phyloP scores from a whole-genome alignment of 352 stramenopile species.

The Globisporangium solare region DNA sequence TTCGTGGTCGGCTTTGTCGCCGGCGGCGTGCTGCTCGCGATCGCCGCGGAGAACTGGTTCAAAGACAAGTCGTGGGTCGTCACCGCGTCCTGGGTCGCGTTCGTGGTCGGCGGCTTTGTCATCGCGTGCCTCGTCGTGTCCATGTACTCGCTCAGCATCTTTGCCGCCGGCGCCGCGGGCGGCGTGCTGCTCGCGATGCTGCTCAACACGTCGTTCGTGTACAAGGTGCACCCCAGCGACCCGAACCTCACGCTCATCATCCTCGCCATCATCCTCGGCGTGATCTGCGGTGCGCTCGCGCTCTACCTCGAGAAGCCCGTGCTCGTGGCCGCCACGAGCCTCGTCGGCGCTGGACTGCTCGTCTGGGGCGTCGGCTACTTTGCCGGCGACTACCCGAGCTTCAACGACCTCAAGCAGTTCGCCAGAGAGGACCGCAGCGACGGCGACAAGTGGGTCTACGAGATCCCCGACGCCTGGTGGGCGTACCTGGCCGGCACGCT shows the following conservation, averaged over 20 bases:
- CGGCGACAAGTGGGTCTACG: slow-evolving; percentile 42
- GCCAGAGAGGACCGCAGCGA: slow-evolving; percentile 27
- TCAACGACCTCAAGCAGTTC: slow-evolving; percentile 47
- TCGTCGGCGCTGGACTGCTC: slow-evolving; percentile 40
- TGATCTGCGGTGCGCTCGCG: slow-evolving; percentile 32
- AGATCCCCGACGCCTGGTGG: slow-evolving; percentile 57
- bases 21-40: slow-evolving; percentile 36
- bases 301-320: slow-evolving; percentile 52
- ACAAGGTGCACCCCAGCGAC: slow-evolving; percentile 50
- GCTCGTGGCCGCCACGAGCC: slow-evolving; percentile 46
- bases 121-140: slow-evolving; percentile 38
- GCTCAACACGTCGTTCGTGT: slow-evolving; percentile 47
- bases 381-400: slow-evolving; percentile 45
- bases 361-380: slow-evolving; percentile 68
- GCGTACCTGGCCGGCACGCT: slow-evolving; percentile 46
- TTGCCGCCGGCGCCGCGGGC: slow-evolving; percentile 41
- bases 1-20: slow-evolving; percentile 53
- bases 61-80: slow-evolving; percentile 40
- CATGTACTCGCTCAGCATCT: slow-evolving; percentile 52
- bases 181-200: slow-evolving; percentile 50
- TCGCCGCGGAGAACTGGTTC: slow-evolving; percentile 36
- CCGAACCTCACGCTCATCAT: slow-evolving; percentile 43
- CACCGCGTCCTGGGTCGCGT: slow-evolving; percentile 56
- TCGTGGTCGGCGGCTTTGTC: slow-evolving; percentile 46
- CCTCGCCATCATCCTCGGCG: slow-evolving; percentile 31